Evolutionary conservation across 2,329 filamentous ascomycete genomes (phyloP), one percentile per base, ranked within the genome.

Genomic region (Aspergillus intermedius): DNA sequence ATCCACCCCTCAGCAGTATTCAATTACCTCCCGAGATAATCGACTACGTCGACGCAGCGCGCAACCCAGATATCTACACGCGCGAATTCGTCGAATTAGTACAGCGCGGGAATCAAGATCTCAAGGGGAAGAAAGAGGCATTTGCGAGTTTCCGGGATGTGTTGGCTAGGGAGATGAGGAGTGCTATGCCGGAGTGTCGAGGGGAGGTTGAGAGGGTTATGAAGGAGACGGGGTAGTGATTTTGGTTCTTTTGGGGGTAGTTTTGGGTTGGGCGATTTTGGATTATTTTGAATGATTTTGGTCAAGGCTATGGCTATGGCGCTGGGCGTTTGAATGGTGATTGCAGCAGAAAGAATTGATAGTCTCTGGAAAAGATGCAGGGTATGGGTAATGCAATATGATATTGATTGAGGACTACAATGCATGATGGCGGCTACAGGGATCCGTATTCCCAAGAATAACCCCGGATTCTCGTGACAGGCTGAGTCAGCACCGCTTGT

Each of bases 1-100:
- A 76, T 63, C 58, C 78, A 2, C 68, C 72, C n/a, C 61, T 74
- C 15, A 68, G 77, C 17, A 69, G 71, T 46, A 74, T 81, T 49
- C 70, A 76, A 43, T 74, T 84, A 1, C 81, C 82, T 0, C 74
- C 79, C 4, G 81, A 84, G 55, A 78, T 84, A 28, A 77, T 82
- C 54, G 73, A 75, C 48, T 85, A 84, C 61, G 79, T 85, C 30
- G 80, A 84, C 57, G 71, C 75, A 17, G 76, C 79, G 15, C 77
- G 81, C 19, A 85, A 85, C 58, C 82, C 81, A 6, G 81, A 84
- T 57, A 83, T 84, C 55, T 84, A 83, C 65, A 84, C 80, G 7
- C 75, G 81, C 42, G 80, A 84, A 56, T 83, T 84, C 54, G 79
- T 84, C 41, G 81, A 85, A 65, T 70, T 79, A 23, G 79, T 82